Conservation (phyloP, 2,329 filamentous ascomycete genomes). For the Fusarium verrucosum region DNA sequence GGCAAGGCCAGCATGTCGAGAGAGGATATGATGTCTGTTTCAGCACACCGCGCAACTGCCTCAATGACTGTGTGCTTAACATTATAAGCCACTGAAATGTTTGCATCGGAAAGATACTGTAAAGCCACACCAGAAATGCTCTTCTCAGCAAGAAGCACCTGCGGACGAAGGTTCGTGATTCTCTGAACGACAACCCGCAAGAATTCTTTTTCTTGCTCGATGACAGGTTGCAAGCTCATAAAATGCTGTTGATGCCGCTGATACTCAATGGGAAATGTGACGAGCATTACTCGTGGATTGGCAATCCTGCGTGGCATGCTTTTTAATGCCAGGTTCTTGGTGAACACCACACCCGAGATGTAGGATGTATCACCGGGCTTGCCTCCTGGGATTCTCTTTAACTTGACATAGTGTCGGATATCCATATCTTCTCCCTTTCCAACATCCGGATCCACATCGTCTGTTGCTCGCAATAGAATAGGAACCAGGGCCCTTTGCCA, state of each 20-base stretch:
- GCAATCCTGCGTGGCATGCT: slow-evolving; percentile 90
- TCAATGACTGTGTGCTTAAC: slow-evolving; percentile 96
- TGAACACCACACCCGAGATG: slow-evolving; percentile 95
- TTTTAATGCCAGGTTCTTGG: slow-evolving; percentile 95
- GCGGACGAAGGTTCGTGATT: slow-evolving; percentile 85
- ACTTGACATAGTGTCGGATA: slow-evolving; percentile 94
- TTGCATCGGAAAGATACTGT: slow-evolving; percentile 85
- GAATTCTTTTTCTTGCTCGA: slow-evolving; percentile 95
- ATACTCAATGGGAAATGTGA: slow-evolving; percentile 96
- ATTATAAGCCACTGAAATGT: slow-evolving; percentile 94
- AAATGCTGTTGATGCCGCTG: slow-evolving; percentile 88
- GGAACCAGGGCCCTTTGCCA: slow-evolving; percentile 94
- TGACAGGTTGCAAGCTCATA: slow-evolving; percentile 97
- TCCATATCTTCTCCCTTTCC: slow-evolving; percentile 94
- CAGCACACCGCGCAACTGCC: slow-evolving; percentile 90
- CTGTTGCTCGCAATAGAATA: slow-evolving; percentile 88
- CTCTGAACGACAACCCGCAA: slow-evolving; percentile 89
- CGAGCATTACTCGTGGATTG: slow-evolving; percentile 87
- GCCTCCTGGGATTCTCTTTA: slow-evolving; percentile 95
- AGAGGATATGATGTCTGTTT: slow-evolving; percentile 92
- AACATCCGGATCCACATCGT: slow-evolving; percentile 94
- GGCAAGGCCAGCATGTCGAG: slow-evolving; percentile 85
- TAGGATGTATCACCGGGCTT: slow-evolving; percentile 93
- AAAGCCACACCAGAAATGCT: slow-evolving; percentile 91
- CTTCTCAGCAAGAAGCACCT: slow-evolving; percentile 89